phyloP scores from a whole-genome alignment of 2,329 filamentous ascomycete genomes.

The Curvularia sp. region DNA sequence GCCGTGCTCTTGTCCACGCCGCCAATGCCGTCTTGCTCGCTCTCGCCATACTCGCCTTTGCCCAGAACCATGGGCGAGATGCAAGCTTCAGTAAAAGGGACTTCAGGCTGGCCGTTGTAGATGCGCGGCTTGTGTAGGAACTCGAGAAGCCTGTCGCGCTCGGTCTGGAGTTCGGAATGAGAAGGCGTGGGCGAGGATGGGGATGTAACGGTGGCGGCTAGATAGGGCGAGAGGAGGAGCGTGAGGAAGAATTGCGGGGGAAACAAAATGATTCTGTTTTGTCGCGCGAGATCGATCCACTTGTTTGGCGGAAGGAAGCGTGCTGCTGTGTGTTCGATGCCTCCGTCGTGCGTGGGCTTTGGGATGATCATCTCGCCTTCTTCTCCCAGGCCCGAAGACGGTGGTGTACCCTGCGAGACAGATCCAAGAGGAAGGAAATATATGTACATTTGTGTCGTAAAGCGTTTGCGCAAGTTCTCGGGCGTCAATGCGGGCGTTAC shows the following conservation, averaged over 20 bases:
- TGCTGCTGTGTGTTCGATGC: constrained; percentile 75
- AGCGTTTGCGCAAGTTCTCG: constrained; percentile 72
- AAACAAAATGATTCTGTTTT: constrained; percentile 79
- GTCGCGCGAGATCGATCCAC: constrained; percentile 72
- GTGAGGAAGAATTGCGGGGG: constrained; percentile 87
- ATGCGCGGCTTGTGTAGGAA: constrained; percentile 63
- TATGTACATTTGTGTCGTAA: constrained; percentile 96
- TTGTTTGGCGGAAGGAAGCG: constrained; percentile 73
- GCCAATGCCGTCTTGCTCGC: constrained; percentile 40
- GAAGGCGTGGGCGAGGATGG: constrained; percentile 36
- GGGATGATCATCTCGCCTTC: constrained; percentile 66
- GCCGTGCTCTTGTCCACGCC: constrained; percentile 57
- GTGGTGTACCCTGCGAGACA: constrained; percentile 41
- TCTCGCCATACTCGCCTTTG: constrained; percentile 47
- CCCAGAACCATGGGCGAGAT: constrained; percentile 52
- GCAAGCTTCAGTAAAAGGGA: constrained; percentile 55
- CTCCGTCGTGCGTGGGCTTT: constrained; percentile 74
- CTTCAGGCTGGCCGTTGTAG: constrained; percentile 40
- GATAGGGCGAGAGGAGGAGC: constrained; percentile 63
- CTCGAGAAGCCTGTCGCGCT: constrained; percentile 45
- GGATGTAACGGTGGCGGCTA: constrained; percentile 50
- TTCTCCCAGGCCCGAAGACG: constrained; percentile 32
- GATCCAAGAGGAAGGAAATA: constrained; percentile 76
- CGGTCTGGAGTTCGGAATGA: constrained; percentile 51
- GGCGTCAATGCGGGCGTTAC: constrained; percentile 91